Evolutionary conservation across 371 early-diverging fungal genomes (phyloP).

Genomic region (Circinella umbellata): DNA sequence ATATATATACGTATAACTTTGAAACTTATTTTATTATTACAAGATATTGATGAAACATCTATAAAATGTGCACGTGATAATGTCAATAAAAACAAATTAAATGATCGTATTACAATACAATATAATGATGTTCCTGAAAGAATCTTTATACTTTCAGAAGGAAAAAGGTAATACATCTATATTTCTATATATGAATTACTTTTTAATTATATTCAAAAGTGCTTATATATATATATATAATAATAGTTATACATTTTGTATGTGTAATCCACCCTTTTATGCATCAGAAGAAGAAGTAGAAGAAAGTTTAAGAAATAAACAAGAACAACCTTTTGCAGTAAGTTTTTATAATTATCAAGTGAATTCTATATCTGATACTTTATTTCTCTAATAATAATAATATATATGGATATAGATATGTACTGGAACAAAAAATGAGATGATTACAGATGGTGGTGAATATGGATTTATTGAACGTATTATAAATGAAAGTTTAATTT

Average conservation of each 20-base stretch:
- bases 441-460: slow-evolving; percentile 75
- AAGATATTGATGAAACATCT: slow-evolving; percentile 60
- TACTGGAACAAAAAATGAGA: slow-evolving; percentile 61
- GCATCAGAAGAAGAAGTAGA: slow-evolving; percentile 50
- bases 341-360: background rate
- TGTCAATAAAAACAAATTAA: slow-evolving; percentile 53
- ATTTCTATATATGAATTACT: background rate
- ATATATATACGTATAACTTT: no score
- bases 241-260: slow-evolving; percentile 60
- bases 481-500: slow-evolving; percentile 57
- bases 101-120: slow-evolving; percentile 45
- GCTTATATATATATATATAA: no score
- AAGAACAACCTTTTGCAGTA: slow-evolving; percentile 53
- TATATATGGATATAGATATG: slow-evolving; percentile 41
- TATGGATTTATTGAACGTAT: slow-evolving; percentile 59
- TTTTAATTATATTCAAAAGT: no score
- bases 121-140: slow-evolving; percentile 35
- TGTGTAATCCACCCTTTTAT: slow-evolving; percentile 84
- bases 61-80: slow-evolving; percentile 62
- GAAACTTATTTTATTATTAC: background rate
- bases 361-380: background rate
- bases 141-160: slow-evolving; percentile 36
- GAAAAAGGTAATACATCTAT: background rate
- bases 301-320: slow-evolving; percentile 42
- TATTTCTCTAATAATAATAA: background rate